A percentile compares a stretch with the other conserved stretches of the same genome.
Evolutionary conservation across 345 rosid species (phyloP).

Genomic region (Linum usitatissimum): DNA sequence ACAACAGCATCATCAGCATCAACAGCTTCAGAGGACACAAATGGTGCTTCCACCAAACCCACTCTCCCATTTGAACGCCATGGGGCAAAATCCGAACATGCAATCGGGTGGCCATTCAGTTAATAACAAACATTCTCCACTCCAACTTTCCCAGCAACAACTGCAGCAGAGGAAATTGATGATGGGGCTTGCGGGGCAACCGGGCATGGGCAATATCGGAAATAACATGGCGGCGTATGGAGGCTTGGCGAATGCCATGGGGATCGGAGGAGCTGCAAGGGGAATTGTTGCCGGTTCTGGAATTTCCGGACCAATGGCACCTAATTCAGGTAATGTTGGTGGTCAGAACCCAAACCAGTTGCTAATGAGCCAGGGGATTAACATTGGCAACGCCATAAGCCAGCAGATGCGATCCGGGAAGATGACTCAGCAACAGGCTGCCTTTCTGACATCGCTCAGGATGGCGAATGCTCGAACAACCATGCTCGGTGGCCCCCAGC

Average conservation of each 20-base stretch:
- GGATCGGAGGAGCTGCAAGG: conserved; percentile 46
- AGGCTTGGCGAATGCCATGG: conserved; percentile 42
- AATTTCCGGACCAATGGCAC: conserved; percentile 60
- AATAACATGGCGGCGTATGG: conserved; percentile 56
- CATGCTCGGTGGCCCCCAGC: conserved; percentile 48
- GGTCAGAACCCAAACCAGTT: conserved; percentile 35
- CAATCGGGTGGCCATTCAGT: conserved; percentile 67
- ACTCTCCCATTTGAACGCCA: conserved; percentile 46
- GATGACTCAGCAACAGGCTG: conserved; percentile 28
- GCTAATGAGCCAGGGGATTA: conserved; percentile 44
- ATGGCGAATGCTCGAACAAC: conserved; percentile 18
- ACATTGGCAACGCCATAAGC: conserved; percentile 36
- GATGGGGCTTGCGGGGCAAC: conserved; percentile 58
- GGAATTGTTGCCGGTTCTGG: conserved; percentile 54
- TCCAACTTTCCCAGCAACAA: conserved; percentile 42
- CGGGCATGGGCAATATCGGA: conserved; percentile 55
- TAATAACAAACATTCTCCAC: conserved; percentile 40
- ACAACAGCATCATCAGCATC: conserved; percentile 59
- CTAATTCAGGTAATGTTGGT: conserved; percentile 48
- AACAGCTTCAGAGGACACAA: conserved; percentile 58
- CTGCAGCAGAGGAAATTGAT: conserved; percentile 50
- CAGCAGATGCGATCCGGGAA: conserved; percentile 50
- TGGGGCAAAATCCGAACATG: conserved; percentile 59
- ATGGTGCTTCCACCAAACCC: conserved; percentile 53
- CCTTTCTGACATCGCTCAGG: conserved; percentile 23